phyloP scores from a whole-genome alignment of 176 grass and related monocot species.

The Dactylis glomerata region DNA sequence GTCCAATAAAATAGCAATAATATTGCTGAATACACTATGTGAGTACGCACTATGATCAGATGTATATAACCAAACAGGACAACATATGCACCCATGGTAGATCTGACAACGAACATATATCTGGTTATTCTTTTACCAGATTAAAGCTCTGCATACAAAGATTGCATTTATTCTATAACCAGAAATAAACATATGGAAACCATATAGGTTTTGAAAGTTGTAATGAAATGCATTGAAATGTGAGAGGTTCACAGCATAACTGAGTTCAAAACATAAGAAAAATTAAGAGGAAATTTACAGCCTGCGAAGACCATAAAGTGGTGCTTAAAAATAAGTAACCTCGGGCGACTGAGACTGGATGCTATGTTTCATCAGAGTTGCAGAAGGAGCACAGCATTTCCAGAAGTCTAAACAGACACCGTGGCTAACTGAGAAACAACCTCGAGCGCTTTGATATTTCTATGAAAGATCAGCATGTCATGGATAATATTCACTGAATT shows the following conservation, averaged over 20 bases:
- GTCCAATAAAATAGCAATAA: neutral
- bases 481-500: neutral
- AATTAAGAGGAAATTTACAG: neutral
- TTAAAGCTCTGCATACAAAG: neutral
- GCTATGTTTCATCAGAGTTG: neutral
- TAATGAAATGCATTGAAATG: neutral
- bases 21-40: neutral
- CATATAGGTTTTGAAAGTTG: neutral
- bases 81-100: neutral
- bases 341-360: neutral
- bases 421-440: neutral
- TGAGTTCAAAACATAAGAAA: neutral
- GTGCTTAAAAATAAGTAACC: neutral
- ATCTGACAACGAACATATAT: neutral
- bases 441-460: neutral
- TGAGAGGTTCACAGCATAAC: neutral
- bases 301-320: neutral
- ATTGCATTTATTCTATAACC: neutral
- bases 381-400: neutral
- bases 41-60: neutral
- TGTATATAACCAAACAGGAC: neutral
- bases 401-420: neutral
- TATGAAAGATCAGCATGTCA: neutral
- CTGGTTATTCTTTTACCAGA: neutral
- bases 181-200: neutral